phyloP scores from a whole-genome alignment of 768 basidiomycete species.

The Phlebiopsis gigantea region DNA sequence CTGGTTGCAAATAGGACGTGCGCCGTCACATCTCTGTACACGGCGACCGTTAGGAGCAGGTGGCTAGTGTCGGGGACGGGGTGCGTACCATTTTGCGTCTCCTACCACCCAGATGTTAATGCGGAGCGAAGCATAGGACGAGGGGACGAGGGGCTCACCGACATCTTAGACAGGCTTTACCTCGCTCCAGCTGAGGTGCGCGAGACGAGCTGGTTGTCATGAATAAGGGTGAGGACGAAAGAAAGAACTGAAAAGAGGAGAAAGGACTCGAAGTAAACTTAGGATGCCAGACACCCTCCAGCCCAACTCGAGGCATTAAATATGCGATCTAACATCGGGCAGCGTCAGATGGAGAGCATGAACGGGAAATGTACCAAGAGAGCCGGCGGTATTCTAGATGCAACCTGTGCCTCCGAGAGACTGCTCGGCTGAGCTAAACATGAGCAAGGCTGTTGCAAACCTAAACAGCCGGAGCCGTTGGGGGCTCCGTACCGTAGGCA shows the following conservation, averaged over 20 bases:
- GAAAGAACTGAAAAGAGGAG: not conserved
- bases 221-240: not conserved
- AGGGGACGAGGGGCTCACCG: constrained; percentile 29
- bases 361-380: no score
- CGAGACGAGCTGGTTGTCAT: constrained; percentile 19
- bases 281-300: no score
- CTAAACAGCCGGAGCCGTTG: not conserved
- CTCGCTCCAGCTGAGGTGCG: constrained; percentile 33
- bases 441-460: not conserved
- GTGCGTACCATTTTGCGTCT: constrained; percentile 44
- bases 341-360: no score
- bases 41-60: not conserved
- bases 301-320: no score
- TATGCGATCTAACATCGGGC: no score
- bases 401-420: not conserved
- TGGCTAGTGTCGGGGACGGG: not conserved
- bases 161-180: constrained; percentile 49
- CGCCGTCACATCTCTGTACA: constrained; percentile 60
- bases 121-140: not conserved
- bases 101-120: constrained; percentile 21
- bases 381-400: no score
- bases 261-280: no score
- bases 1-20: constrained; percentile 58
- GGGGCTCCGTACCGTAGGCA: not conserved
- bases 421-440: not conserved